phyloP scores from a whole-genome alignment of 1,284 basidiomycete species.

The Pascua guehoae region DNA sequence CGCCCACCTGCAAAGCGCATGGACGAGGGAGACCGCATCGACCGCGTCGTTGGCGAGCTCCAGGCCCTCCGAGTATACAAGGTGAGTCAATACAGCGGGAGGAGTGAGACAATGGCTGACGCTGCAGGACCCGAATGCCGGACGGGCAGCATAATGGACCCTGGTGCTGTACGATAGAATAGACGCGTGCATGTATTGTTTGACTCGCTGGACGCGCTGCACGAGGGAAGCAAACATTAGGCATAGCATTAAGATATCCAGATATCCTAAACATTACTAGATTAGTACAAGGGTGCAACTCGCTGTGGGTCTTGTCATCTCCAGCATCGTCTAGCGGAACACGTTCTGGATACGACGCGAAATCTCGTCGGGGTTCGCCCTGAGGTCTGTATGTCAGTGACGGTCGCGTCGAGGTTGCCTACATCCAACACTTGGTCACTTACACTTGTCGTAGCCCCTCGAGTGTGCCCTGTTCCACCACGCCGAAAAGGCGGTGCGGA shows the following conservation, averaged over 20 bases:
- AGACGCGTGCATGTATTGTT: conserved; percentile 1
- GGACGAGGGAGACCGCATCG: conserved; percentile 30
- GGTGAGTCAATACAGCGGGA: conserved; percentile 21
- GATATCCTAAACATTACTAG: conserved; percentile 1
- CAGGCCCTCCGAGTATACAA: conserved; percentile 48
- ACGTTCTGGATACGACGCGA: conserved; percentile 30
- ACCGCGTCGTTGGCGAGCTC: conserved; percentile 45
- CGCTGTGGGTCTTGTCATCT: not conserved
- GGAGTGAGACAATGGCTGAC: not conserved
- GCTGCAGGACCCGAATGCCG: conserved; percentile 38
- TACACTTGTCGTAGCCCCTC: conserved; percentile 42
- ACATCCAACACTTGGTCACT: conserved; percentile 10
- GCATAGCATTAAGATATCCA: not conserved
- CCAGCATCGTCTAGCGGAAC: conserved; percentile 25
- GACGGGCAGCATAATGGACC: conserved; percentile 34
- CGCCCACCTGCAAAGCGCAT: conserved; percentile 3
- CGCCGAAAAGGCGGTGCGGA: conserved; percentile 29
- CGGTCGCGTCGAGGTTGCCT: not conserved
- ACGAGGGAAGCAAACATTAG: not conserved
- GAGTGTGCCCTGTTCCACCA: conserved; percentile 32
- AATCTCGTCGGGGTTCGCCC: conserved; percentile 37
- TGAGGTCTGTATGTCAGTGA: conserved; percentile 29
- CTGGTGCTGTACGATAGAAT: not conserved
- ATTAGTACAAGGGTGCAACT: not conserved
- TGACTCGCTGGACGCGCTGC: not conserved